Base-by-base conservation (phyloP, 768 basidiomycete genomes). In the Phaeolepiota aurea region DNA sequence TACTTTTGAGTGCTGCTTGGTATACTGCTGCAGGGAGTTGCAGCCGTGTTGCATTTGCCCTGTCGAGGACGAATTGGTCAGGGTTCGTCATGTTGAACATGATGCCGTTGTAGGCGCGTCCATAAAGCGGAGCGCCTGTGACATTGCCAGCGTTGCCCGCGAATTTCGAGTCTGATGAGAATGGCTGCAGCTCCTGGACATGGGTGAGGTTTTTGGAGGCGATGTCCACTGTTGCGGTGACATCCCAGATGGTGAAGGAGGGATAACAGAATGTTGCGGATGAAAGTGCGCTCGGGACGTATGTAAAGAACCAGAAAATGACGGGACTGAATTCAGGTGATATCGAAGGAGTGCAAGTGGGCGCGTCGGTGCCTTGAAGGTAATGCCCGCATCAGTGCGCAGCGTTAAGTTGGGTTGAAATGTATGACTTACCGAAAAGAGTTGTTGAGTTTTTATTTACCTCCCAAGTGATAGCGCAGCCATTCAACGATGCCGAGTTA, bases 241-340 rank as follows among this genome's bases (percentile, higher is more conserved):
- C 71, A 41, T 75, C 69, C 57, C 58, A 64, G 4, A 75, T 53
- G 1, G 66, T 48, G 25, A 77, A 61, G 2, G 51, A 43, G 1
- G 76, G 74, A 19, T 46, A 60, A 54, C 77, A 78, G 37, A 73
- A 59, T 4, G 71, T 68, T 4, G 71, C 69, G 18, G 71, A 66
- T 2, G 70, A 62, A 38, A 44, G 48, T 1, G 66, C 51, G 13
- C 10, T 33, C n/a, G 3, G 15, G 19, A 35, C 52, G 23, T 16
- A 56, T 55, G 52, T 63, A 69, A 77, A 76, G 53, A 76, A 73
- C 77, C 76, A 79, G 51, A 77, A 76, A 15, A 74, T 59, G 13
- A 74, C 62, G 0, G 76, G 75, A 12, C 56, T 63, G 30, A 74
- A 74, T 32, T 68, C 56, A 9, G 55, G 48, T 2, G 60, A 57